Evolutionary conservation across 2,329 filamentous ascomycete species (phyloP), one percentile per base, ranked within the genome.

Genomic region (Tolypocladium cylindrosporum): DNA sequence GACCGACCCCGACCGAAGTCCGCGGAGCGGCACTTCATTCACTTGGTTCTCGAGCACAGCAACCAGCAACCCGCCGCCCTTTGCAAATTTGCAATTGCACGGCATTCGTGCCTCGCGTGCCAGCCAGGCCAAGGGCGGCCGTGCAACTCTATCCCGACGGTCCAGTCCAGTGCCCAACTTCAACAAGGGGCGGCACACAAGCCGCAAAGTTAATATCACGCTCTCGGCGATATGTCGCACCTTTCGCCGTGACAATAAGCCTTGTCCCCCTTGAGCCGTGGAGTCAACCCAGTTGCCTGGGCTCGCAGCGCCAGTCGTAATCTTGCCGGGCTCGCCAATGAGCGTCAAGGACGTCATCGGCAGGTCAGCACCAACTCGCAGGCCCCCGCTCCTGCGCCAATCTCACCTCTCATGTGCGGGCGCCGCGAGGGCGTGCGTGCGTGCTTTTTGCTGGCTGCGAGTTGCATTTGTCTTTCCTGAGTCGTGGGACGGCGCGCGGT

Each of bases 1-100:
- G 51, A 57, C 66, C 66, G 66, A 67, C 62, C 52, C 66, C 65
- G 63, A 64, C 60, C 62, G 48, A 51, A 48, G 45, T 48, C 45
- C 45, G 45, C 45, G 45, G 45, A 48, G 43, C 14, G 14, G 16
- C 24, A 19, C 45, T 27, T 27, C 24, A 4, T 4, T 27, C 24
- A 27, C 24, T n/a, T 11, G 4, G 31, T 7, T 34, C 48, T 34
- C 48, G 48, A 27, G 9, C 27, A n/a, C 27, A 48, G 45, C 45
- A 11, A 48, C 24, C 13, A 48, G 43, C 43, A 27, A 8, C 37
- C 24, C 24, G 24, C 24, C 24, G 24, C 24, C 24, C 24, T 27
- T 27, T 27, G 24, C 24, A 27, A 27, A 27, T 31, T 9, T 34
- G 31, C 31, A 34, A 34, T 8, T 34, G 8, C 31, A 34, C 31